phyloP scores from a whole-genome alignment of 768 basidiomycete genomes.

The Pleurotus tuber-regium region DNA sequence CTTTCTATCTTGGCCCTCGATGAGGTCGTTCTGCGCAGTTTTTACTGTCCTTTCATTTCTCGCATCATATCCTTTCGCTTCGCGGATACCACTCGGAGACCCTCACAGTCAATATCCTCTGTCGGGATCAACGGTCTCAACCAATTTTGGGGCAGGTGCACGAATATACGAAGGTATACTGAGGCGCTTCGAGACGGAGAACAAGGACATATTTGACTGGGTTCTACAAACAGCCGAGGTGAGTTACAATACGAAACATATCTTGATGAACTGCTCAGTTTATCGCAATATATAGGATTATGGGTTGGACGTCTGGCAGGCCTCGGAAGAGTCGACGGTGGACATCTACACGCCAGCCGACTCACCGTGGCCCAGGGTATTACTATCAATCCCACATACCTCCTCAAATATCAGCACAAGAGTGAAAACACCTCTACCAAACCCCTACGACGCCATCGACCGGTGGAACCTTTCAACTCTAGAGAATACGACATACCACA shows the following conservation, averaged over 20 bases:
- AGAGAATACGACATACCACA: slow-evolving; percentile 38
- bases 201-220: slow-evolving; percentile 2
- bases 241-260: not conserved
- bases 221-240: not conserved
- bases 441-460: slow-evolving; percentile 1
- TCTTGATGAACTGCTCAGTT: not conserved
- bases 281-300: slow-evolving; percentile 29
- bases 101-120: not conserved
- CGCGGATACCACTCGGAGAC: too few species aligned
- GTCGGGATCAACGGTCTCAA: not conserved
- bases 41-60: too few species aligned
- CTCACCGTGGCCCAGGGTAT: slow-evolving; percentile 11
- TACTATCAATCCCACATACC: slow-evolving; percentile 14
- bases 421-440: slow-evolving; percentile 8
- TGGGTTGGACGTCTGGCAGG: slow-evolving; percentile 53
- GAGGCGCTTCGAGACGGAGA: not conserved
- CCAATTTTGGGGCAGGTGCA: too few species aligned
- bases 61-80: too few species aligned
- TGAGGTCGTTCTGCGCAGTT: too few species aligned
- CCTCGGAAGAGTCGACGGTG: slow-evolving; percentile 35
- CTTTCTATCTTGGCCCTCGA: too few species aligned
- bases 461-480: slow-evolving; percentile 32
- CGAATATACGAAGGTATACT: not conserved
- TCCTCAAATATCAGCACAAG: slow-evolving; percentile 14
- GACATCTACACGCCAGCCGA: slow-evolving; percentile 45